These are phyloP conservation scores for Fraxinus americana DNA, from an alignment of 257 asterid species.

Conservation along the genomic window DNA sequence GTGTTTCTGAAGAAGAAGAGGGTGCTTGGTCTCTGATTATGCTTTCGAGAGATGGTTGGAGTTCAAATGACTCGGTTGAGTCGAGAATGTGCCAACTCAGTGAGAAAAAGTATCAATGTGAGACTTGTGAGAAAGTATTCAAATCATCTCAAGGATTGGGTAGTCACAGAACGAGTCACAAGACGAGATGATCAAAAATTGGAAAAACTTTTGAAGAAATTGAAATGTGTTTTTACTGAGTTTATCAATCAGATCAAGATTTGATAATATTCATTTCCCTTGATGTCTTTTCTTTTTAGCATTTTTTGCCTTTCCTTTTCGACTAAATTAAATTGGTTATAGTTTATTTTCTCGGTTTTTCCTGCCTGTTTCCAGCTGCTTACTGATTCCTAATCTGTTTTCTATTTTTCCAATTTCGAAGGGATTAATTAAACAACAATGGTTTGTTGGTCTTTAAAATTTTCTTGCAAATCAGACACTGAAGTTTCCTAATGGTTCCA, in stretches of 20 bases:
- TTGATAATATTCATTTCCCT: neutral
- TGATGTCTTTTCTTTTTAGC: constrained; percentile 5
- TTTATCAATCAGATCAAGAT: neutral
- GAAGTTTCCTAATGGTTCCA: too few relatives aligned
- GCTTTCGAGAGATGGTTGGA: constrained; percentile 67
- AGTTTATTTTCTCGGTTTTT: too few relatives aligned
- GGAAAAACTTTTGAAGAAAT: constrained; percentile 1
- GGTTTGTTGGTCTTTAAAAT: neutral
- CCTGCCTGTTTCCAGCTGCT: neutral
- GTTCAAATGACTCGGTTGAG: constrained; percentile 10
- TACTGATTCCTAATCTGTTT: neutral
- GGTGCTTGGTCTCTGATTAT: constrained; percentile 63
- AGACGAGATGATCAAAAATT: constrained; percentile 26
- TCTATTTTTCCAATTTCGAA: constrained; percentile 23
- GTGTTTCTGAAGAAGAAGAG: constrained; percentile 49
- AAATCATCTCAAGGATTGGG: constrained; percentile 58
- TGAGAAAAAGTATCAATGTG: constrained; percentile 35
- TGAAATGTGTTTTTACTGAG: constrained; percentile 1
- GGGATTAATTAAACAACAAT: neutral
- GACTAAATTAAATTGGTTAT: too few relatives aligned
- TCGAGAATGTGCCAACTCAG: constrained; percentile 13
- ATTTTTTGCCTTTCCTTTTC: neutral
- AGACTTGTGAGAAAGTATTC: too few relatives aligned
- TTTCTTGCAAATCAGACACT: constrained; percentile 21
- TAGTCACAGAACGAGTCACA: constrained; percentile 41